Conservation (phyloP, 1,284 basidiomycete genomes). For the Rhodotorula glutinis region DNA sequence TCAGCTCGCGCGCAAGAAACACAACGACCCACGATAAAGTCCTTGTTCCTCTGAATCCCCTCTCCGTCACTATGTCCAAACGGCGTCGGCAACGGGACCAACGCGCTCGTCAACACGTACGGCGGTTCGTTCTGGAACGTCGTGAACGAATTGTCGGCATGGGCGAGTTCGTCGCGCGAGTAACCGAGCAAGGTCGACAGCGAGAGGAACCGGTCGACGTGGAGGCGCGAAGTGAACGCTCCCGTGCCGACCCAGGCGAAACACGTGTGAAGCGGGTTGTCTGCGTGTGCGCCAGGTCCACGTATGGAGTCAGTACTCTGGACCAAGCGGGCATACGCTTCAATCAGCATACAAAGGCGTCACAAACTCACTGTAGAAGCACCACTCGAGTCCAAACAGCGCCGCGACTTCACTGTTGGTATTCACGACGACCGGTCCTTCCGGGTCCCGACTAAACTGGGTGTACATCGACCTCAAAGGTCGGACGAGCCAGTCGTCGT, state of each 20-base stretch:
- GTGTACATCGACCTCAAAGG: constrained; percentile 41
- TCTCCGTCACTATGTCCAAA: constrained; percentile 38
- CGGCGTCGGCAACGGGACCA: constrained; percentile 27
- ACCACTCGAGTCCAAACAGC: constrained; percentile 43
- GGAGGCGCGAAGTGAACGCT: constrained; percentile 38
- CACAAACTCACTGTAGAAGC: constrained; percentile 41
- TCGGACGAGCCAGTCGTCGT: constrained; percentile 45
- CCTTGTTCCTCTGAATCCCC: constrained; percentile 39
- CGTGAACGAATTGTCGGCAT: constrained; percentile 44
- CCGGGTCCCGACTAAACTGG: constrained; percentile 41
- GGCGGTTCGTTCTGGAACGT: constrained; percentile 42
- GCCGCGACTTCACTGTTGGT: constrained; percentile 33
- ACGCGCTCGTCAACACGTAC: constrained; percentile 30
- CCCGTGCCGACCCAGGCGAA: constrained; percentile 46
- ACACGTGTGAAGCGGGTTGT: constrained; percentile 40
- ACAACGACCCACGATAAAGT: constrained; percentile 40
- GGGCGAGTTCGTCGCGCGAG: constrained; percentile 31
- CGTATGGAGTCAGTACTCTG: too few relatives aligned
- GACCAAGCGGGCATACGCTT: too few relatives aligned
- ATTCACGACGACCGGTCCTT: constrained; percentile 33
- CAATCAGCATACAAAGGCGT: too few relatives aligned
- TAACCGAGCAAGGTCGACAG: constrained; percentile 17
- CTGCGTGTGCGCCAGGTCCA: too few relatives aligned
- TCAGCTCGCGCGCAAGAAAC: too few relatives aligned
- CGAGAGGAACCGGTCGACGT: constrained; percentile 38